Evolutionary conservation across 345 rosid genomes (phyloP).

Genomic region (Eucalyptus leucophloia): DNA sequence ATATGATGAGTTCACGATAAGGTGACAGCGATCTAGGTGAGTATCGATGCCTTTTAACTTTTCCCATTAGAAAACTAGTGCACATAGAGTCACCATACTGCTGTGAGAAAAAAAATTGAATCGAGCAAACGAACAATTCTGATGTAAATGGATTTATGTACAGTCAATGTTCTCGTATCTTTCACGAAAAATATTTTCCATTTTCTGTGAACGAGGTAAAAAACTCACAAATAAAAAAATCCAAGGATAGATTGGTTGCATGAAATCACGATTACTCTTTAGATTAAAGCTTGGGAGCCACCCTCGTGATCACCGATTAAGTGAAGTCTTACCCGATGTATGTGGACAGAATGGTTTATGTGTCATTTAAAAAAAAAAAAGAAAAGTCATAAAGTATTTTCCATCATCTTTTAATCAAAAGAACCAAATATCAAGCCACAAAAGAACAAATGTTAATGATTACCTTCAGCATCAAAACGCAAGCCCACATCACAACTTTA

Average conservation of each 20-base stretch:
- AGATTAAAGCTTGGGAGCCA: neutral
- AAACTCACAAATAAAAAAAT: neutral
- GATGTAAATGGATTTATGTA: neutral
- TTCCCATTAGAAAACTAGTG: neutral
- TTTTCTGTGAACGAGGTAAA: rapidly evolving
- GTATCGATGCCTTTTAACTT: neutral
- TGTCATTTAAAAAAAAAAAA: rapidly evolving
- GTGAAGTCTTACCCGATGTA: rapidly evolving
- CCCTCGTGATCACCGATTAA: rapidly evolving
- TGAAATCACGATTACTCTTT: neutral
- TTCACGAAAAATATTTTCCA: neutral
- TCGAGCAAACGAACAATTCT: neutral
- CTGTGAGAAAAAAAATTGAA: neutral
- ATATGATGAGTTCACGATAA: neutral
- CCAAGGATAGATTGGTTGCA: neutral
- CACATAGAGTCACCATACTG: neutral
- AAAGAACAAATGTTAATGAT: neutral
- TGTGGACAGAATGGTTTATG: neutral
- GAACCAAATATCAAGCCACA: neutral
- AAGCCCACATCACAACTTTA: neutral
- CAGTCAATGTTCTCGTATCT: rapidly evolving
- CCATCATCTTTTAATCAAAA: neutral
- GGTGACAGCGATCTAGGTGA: neutral
- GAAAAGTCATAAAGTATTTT: neutral
- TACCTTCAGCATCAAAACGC: neutral